phyloP scores from a whole-genome alignment of 495 filamentous ascomycete genomes.

The Oidiodendron maius region DNA sequence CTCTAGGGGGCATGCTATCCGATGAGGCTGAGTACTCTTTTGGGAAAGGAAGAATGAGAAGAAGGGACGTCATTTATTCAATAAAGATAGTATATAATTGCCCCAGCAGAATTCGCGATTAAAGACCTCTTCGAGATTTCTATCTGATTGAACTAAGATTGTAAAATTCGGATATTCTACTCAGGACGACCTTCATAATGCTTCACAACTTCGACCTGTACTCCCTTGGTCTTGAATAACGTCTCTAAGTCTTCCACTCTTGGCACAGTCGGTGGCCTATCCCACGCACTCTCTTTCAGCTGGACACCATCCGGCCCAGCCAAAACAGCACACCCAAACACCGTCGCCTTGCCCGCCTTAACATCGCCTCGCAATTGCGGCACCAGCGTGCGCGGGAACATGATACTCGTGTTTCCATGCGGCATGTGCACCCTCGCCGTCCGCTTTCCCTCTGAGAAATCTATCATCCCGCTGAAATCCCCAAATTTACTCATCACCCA shows the following conservation, averaged over 20 bases:
- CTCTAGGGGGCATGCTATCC: no score
- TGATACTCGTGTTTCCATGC: conserved; percentile 7
- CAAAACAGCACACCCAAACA: conserved; percentile 6
- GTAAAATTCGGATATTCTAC: no score
- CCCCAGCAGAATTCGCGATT: no score
- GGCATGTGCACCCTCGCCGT: neutral
- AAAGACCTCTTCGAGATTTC: no score
- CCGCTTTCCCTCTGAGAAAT: neutral
- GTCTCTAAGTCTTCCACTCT: conserved; percentile 1
- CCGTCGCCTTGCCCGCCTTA: neutral
- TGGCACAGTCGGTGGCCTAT: neutral
- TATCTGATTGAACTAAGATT: no score
- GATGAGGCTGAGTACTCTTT: no score
- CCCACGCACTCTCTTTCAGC: conserved; percentile 2
- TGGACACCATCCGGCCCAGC: conserved; percentile 2
- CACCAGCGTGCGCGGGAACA: conserved; percentile 5
- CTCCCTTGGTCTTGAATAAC: conserved; percentile 3
- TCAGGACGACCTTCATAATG: neutral
- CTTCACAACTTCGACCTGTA: conserved; percentile 6
- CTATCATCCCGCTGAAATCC: conserved; percentile 5
- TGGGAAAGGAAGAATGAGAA: no score
- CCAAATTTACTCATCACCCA: conserved; percentile 5
- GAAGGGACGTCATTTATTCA: no score
- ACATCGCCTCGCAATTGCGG: conserved; percentile 3
- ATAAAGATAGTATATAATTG: no score